Evolutionary conservation across 495 filamentous ascomycete genomes (phyloP).

Genomic region (Penicillium argentinense): DNA sequence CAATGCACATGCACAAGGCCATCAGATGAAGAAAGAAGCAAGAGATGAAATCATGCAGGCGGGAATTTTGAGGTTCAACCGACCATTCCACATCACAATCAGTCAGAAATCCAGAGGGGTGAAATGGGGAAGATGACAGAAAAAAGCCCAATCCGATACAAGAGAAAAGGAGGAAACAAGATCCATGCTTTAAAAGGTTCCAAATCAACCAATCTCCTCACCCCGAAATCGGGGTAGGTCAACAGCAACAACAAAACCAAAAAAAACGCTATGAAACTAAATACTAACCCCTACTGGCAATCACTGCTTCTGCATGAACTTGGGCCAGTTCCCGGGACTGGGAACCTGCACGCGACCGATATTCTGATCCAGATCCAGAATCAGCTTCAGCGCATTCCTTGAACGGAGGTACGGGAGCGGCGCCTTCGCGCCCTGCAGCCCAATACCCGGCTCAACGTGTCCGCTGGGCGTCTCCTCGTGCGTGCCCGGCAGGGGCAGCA

Average conservation of each 20-base stretch:
- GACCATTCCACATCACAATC: no score
- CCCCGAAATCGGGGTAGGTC: no score
- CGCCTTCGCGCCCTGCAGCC: slow-evolving; percentile 57
- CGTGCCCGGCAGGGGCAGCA: slow-evolving; percentile 76
- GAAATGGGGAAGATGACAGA: slow-evolving; percentile 2
- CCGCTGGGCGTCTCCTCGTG: slow-evolving; percentile 48
- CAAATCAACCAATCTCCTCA: no score
- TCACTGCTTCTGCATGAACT: slow-evolving; percentile 39
- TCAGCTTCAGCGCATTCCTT: slow-evolving; percentile 93
- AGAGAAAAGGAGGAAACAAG: slow-evolving; percentile 13
- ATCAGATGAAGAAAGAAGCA: slow-evolving; percentile 12
- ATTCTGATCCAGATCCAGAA: slow-evolving; percentile 89
- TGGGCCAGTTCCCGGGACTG: slow-evolving; percentile 46
- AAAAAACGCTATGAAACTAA: slow-evolving; percentile 34
- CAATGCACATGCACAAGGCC: slow-evolving; percentile 30
- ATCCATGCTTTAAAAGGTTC: no score
- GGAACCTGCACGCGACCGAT: slow-evolving; percentile 72
- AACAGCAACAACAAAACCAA: no score
- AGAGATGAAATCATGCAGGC: slow-evolving; percentile 17
- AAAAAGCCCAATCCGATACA: slow-evolving; percentile 7
- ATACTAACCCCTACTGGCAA: no score
- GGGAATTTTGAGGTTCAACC: slow-evolving; percentile 4
- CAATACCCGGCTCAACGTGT: slow-evolving; percentile 54
- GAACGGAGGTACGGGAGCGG: slow-evolving; percentile 81
- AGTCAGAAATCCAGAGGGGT: slow-evolving; percentile 5